Conservation (phyloP, 805 yeast genomes). For the Teunomyces gatunensis region DNA sequence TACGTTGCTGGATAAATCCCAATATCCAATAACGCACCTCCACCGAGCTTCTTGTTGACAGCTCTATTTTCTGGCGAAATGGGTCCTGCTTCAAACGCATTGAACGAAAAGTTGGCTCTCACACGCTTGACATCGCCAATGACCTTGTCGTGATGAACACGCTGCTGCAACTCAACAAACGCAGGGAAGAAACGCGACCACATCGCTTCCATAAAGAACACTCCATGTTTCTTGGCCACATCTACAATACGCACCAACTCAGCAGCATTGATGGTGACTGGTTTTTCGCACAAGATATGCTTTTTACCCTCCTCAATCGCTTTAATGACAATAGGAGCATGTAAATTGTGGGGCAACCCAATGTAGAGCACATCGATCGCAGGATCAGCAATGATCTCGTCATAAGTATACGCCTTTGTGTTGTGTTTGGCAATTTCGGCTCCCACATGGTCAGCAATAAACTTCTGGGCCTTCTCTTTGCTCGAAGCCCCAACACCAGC, state of each 20-base stretch:
- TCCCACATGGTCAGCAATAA: constrained; percentile 22
- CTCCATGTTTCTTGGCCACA: constrained; percentile 42
- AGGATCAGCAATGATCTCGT: constrained; percentile 41
- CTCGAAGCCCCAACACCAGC: constrained; percentile 41
- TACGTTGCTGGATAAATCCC: constrained; percentile 54
- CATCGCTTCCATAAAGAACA: constrained; percentile 57
- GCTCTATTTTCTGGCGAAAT: constrained; percentile 37
- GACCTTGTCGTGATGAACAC: constrained; percentile 37
- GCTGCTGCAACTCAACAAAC: constrained; percentile 27
- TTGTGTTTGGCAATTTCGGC: constrained; percentile 13
- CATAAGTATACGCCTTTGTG: constrained; percentile 31
- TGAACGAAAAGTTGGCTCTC: constrained; percentile 41
- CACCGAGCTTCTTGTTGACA: constrained; percentile 42
- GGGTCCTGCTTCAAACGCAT: constrained; percentile 23
- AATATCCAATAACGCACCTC: constrained; percentile 55
- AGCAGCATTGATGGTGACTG: constrained; percentile 46
- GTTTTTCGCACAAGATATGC: constrained; percentile 56
- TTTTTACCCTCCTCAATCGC: constrained; percentile 47
- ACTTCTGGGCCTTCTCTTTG: constrained; percentile 32
- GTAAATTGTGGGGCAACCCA: constrained; percentile 55
- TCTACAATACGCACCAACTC: constrained; percentile 43
- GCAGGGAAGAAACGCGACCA: constrained; percentile 59
- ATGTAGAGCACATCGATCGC: constrained; percentile 50
- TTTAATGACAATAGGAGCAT: constrained; percentile 42
- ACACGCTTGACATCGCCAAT: constrained; percentile 49